A percentile compares a stretch with the other conserved stretches of the same genome.
phyloP scores from a whole-genome alignment of 2,329 filamentous ascomycete species.

The Diaporthe batatas region DNA sequence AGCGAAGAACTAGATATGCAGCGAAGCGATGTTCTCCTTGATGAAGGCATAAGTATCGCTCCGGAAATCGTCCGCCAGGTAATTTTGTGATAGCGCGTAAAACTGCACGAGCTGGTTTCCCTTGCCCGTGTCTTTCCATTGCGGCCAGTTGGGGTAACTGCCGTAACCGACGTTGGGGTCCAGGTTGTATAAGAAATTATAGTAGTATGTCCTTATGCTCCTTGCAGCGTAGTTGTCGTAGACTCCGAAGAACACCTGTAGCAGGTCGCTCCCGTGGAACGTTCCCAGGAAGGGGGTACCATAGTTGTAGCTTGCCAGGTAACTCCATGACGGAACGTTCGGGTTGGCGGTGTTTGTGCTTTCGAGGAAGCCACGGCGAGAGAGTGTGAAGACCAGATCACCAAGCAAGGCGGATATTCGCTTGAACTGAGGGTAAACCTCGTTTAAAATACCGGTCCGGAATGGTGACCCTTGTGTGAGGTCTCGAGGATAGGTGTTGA shows the following conservation, averaged over 20 bases:
- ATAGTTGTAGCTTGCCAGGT: constrained; percentile 79
- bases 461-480: constrained; percentile 77
- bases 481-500: constrained; percentile 72
- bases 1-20: constrained; percentile 32
- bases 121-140: constrained; percentile 52
- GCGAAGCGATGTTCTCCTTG: constrained; percentile 41
- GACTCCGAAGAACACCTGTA: constrained; percentile 77
- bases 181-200: constrained; percentile 77
- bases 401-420: constrained; percentile 81
- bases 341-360: constrained; percentile 62
- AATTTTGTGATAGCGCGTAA: constrained; percentile 43
- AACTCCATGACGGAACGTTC: constrained; percentile 77
- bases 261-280: constrained; percentile 78
- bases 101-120: constrained; percentile 66
- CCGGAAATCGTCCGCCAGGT: constrained; percentile 56
- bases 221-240: constrained; percentile 71
- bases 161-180: constrained; percentile 74
- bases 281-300: constrained; percentile 81
- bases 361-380: constrained; percentile 74
- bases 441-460: constrained; percentile 76
- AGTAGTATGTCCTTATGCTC: constrained; percentile 77
- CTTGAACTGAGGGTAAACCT: constrained; percentile 82
- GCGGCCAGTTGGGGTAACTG: constrained; percentile 56
- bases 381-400: constrained; percentile 81
- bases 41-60: constrained; percentile 46